Evolutionary conservation across 1,284 basidiomycete genomes (phyloP).

Genomic region (Porodaedalea pini): DNA sequence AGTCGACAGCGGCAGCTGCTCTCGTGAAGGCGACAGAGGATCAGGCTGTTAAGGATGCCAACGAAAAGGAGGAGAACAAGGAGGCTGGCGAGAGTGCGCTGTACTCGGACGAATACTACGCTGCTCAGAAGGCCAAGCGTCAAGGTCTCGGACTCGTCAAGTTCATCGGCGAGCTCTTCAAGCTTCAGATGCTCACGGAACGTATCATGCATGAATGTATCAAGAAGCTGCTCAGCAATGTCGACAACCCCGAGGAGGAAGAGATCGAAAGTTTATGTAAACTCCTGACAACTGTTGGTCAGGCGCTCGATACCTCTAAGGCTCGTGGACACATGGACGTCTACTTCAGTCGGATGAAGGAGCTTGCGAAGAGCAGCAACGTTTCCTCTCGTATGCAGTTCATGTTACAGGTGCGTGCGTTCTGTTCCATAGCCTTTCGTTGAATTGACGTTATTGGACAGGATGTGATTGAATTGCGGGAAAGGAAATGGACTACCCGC

Average conservation of each 20-base stretch:
- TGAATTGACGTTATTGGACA: slow-evolving; percentile 31
- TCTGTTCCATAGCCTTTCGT: background rate
- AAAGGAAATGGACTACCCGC: slow-evolving; percentile 77
- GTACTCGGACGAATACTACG: slow-evolving; percentile 96
- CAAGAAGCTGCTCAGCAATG: slow-evolving; percentile 89
- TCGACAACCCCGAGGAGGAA: slow-evolving; percentile 94
- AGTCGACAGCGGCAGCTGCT: slow-evolving; percentile 58
- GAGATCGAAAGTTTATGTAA: slow-evolving; percentile 96
- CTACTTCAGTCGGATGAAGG: slow-evolving; percentile 89
- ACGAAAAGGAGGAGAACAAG: slow-evolving; percentile 33
- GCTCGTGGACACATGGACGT: slow-evolving; percentile 85
- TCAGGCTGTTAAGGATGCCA: slow-evolving; percentile 45
- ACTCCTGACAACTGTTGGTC: slow-evolving; percentile 86
- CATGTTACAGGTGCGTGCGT: slow-evolving; percentile 80
- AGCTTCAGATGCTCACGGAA: slow-evolving; percentile 91
- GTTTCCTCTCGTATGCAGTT: slow-evolving; percentile 89
- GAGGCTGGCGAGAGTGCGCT: slow-evolving; percentile 67
- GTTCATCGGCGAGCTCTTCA: slow-evolving; percentile 98
- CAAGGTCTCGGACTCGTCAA: slow-evolving; percentile 95
- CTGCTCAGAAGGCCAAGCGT: slow-evolving; percentile 94
- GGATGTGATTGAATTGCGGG: slow-evolving; percentile 89
- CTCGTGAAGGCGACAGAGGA: slow-evolving; percentile 57
- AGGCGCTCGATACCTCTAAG: slow-evolving; percentile 75
- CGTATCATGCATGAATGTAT: slow-evolving; percentile 97
- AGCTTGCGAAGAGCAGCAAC: slow-evolving; percentile 69